Conservation (phyloP, 129 eudicot genomes). For the Centaurea solstitialis region DNA sequence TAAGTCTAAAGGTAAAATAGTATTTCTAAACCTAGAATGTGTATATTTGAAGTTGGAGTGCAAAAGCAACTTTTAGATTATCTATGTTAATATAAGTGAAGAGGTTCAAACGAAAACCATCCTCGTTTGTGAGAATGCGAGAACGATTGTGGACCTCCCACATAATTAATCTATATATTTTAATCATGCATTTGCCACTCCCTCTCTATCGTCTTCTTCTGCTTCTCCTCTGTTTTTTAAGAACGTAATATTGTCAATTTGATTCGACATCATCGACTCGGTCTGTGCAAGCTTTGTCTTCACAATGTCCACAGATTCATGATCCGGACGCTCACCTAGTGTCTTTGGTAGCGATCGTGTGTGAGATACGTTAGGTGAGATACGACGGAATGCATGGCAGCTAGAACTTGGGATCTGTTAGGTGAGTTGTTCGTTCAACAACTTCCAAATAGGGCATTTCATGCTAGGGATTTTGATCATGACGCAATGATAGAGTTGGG, state of each 20-base stretch:
- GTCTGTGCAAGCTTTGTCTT: conserved; percentile 55
- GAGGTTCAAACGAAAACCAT: too few relatives aligned
- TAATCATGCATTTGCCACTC: conserved; percentile 43
- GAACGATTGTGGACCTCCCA: too few relatives aligned
- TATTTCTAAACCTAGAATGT: too few relatives aligned
- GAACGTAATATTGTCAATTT: conserved; percentile 53
- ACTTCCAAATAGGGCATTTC: conserved; percentile 50
- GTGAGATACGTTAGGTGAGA: conserved; percentile 57
- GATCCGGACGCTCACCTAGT: conserved; percentile 77
- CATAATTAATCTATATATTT: too few relatives aligned
- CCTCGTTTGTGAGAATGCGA: too few relatives aligned
- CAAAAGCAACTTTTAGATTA: too few relatives aligned
- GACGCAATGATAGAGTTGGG: conserved; percentile 72
- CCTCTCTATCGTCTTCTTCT: conserved; percentile 41
- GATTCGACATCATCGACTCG: conserved; percentile 33
- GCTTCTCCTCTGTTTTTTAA: conserved; percentile 28
- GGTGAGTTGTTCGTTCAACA: conserved; percentile 72
- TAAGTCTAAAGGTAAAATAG: too few relatives aligned
- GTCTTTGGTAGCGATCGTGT: conserved; percentile 60
- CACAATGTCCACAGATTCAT: conserved; percentile 71
- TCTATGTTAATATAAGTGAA: too few relatives aligned
- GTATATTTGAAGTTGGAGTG: too few relatives aligned
- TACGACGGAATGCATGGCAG: conserved; percentile 61
- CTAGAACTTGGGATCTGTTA: conserved; percentile 57
- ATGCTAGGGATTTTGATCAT: conserved; percentile 63